phyloP scores from a whole-genome alignment of 2,329 filamentous ascomycete species.

The Fusarium sublunatum region DNA sequence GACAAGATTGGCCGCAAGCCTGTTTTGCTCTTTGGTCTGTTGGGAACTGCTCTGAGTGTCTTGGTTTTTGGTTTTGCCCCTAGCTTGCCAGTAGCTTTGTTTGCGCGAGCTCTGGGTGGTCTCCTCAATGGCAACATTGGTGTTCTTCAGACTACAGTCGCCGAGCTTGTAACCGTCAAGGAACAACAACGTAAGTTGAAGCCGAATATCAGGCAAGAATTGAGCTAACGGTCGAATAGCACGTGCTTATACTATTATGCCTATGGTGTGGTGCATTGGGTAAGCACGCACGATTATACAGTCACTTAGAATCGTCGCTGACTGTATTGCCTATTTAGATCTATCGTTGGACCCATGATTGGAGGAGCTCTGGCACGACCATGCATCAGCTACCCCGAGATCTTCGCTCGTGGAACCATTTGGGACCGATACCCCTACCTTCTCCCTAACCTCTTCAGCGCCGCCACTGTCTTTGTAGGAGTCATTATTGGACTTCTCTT shows the following conservation, averaged over 20 bases:
- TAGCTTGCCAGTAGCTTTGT: conserved; percentile 82
- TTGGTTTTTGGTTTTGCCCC: conserved; percentile 90
- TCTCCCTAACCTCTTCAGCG: conserved; percentile 90
- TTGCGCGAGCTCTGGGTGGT: conserved; percentile 89
- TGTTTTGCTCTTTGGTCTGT: conserved; percentile 87
- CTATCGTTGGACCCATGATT: conserved; percentile 91
- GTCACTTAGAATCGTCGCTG: conserved; percentile 30
- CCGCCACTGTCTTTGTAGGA: conserved; percentile 78
- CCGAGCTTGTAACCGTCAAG: conserved; percentile 91
- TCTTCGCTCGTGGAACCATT: conserved; percentile 79
- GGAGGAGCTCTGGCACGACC: conserved; percentile 91
- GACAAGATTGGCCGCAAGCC: conserved; percentile 94
- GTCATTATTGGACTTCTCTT: conserved; percentile 85
- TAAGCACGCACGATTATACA: conserved; percentile 54
- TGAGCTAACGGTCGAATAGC: conserved; percentile 61
- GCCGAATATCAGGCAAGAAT: neutral
- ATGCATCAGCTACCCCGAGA: conserved; percentile 79
- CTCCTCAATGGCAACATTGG: conserved; percentile 97
- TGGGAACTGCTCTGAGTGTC: conserved; percentile 92
- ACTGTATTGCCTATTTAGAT: conserved; percentile 62
- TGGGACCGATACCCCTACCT: conserved; percentile 92
- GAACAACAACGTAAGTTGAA: conserved; percentile 82
- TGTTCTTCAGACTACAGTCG: conserved; percentile 93
- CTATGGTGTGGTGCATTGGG: conserved; percentile 97
- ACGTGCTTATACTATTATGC: conserved; percentile 96